These are phyloP conservation scores for Ramalina intermedia DNA, from an alignment of 495 filamentous ascomycete genomes.

Conservation along the genomic window DNA sequence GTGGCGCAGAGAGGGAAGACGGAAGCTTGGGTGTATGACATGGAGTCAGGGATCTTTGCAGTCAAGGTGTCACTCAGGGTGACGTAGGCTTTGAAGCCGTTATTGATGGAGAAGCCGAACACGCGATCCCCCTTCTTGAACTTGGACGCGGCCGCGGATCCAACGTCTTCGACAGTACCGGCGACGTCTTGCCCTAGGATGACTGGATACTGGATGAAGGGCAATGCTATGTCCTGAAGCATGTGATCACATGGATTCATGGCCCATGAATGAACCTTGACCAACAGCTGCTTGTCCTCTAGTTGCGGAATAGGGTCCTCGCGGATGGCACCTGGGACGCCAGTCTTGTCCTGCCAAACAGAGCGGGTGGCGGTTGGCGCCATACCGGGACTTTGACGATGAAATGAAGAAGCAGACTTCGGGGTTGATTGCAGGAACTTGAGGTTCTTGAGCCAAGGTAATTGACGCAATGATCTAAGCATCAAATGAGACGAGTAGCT, in stretches of 20 bases:
- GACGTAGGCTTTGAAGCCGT: constrained; percentile 26
- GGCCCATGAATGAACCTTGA: constrained; percentile 20
- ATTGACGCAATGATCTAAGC: neutral
- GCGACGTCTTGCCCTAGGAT: constrained; percentile 14
- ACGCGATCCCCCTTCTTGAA: constrained; percentile 29
- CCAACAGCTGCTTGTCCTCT: constrained; percentile 12
- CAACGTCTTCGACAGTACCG: constrained; percentile 15
- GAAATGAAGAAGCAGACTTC: neutral
- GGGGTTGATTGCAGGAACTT: neutral
- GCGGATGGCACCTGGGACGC: constrained; percentile 16
- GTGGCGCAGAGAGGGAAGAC: constrained; percentile 34
- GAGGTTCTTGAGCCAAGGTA: neutral
- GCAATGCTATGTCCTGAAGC: constrained; percentile 17
- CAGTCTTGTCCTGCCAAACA: constrained; percentile 15
- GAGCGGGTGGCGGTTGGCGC: constrained; percentile 2
- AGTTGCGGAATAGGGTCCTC: constrained; percentile 8
- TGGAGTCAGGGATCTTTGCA: constrained; percentile 24
- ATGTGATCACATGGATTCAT: constrained; percentile 23
- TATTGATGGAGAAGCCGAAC: constrained; percentile 10
- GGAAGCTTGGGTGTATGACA: constrained; percentile 27
- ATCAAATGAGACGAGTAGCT: no score
- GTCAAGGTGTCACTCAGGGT: constrained; percentile 15
- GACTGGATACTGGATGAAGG: constrained; percentile 5
- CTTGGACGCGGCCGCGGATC: constrained; percentile 15
- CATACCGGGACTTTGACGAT: neutral